phyloP scores from a whole-genome alignment of 805 yeast genomes.

The Soucietia sequanensis region DNA sequence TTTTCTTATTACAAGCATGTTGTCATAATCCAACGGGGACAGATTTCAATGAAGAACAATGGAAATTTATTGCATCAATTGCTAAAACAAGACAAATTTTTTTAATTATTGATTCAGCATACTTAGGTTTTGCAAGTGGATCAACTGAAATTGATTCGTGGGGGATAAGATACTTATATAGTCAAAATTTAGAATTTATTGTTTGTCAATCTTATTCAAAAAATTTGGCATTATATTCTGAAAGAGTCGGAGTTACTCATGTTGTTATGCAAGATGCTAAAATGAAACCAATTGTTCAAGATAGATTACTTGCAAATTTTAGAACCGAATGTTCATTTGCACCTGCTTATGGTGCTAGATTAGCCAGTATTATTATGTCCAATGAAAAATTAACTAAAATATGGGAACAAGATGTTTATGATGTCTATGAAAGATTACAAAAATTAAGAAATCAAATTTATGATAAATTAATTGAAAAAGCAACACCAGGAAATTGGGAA shows the following conservation, averaged over 20 bases:
- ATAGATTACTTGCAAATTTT: constrained; percentile 30
- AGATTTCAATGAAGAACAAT: constrained; percentile 35
- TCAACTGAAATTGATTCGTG: constrained; percentile 56
- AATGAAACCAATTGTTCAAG: constrained; percentile 13
- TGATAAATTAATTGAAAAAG: constrained; percentile 27
- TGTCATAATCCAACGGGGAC: constrained; percentile 48
- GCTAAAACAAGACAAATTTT: constrained; percentile 23
- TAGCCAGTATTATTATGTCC: constrained; percentile 33
- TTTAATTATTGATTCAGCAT: constrained; percentile 40
- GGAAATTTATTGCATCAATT: constrained; percentile 29
- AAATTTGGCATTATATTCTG: constrained; percentile 42
- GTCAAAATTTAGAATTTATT: constrained; percentile 40
- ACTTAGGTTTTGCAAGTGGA: constrained; percentile 49
- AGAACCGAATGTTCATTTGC: constrained; percentile 45
- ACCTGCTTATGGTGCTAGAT: constrained; percentile 47
- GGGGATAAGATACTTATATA: constrained; percentile 34
- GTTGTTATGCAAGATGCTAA: constrained; percentile 22
- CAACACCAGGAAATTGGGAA: constrained; percentile 46
- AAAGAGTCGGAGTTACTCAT: constrained; percentile 39
- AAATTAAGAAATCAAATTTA: constrained; percentile 28
- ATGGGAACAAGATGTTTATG: constrained; percentile 38
- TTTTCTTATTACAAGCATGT: constrained; percentile 40
- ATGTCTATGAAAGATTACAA: constrained; percentile 29
- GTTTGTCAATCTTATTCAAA: constrained; percentile 41
- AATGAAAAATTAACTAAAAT: constrained; percentile 17